Conservation (phyloP, 1,139 yeast genomes). For the Kodamaea sp. region DNA sequence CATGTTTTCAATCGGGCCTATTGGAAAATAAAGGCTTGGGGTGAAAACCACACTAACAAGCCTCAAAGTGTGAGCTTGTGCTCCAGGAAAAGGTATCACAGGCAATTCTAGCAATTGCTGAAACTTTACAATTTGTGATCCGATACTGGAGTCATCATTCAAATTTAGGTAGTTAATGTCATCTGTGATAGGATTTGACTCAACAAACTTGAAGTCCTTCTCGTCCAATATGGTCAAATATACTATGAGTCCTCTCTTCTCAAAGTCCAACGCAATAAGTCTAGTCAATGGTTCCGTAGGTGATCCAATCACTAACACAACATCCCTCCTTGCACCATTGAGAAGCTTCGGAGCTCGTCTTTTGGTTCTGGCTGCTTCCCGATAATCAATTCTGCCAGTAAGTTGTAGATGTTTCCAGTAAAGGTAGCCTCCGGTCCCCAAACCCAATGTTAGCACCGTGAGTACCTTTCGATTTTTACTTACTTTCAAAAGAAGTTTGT, state of each 20-base stretch:
- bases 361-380: conserved; percentile 15
- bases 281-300: conserved; percentile 76
- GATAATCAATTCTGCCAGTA: neutral
- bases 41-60: conserved; percentile 62
- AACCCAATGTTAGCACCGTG: conserved; percentile 29
- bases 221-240: conserved; percentile 71
- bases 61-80: conserved; percentile 50
- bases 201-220: conserved; percentile 60
- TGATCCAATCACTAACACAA: conserved; percentile 71
- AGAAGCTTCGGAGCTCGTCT: conserved; percentile 64
- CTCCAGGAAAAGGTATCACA: conserved; percentile 53
- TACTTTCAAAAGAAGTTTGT: neutral
- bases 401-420: conserved; percentile 7
- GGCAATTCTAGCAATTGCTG: conserved; percentile 39
- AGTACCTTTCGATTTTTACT: conserved; percentile 15
- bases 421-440: conserved; percentile 25
- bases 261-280: conserved; percentile 70
- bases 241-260: conserved; percentile 77
- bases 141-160: conserved; percentile 30
- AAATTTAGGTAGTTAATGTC: conserved; percentile 48
- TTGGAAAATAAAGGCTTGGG: conserved; percentile 65
- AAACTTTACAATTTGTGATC: conserved; percentile 43
- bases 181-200: conserved; percentile 56
- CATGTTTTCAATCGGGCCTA: conserved; percentile 69
- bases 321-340: conserved; percentile 76